Evolutionary conservation across 2,329 filamentous ascomycete genomes (phyloP).

Genomic region (Fusarium bulbicola): DNA sequence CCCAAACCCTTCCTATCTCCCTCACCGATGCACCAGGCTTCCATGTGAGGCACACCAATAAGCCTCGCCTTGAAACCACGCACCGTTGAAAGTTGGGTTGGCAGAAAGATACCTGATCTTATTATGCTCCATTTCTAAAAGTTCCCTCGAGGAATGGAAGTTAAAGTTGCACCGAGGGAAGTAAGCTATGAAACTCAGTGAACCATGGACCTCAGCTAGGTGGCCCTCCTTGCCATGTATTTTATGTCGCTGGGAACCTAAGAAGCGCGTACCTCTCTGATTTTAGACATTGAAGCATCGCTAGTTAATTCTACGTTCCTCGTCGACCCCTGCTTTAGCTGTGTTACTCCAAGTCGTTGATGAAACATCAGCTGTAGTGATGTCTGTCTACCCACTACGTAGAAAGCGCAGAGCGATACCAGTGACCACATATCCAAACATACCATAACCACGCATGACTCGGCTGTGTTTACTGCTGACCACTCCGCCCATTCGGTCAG

Average conservation of each 20-base stretch:
- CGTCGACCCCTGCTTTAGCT: background rate
- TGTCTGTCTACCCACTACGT: background rate
- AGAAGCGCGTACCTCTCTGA: background rate
- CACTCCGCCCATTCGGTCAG: background rate
- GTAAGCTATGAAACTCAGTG: background rate
- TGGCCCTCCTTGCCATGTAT: background rate
- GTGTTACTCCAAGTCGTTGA: background rate
- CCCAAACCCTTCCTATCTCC: constrained; percentile 17
- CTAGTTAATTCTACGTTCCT: background rate
- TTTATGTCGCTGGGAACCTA: background rate
- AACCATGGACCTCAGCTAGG: background rate
- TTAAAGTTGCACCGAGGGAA: background rate
- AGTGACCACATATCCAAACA: no score
- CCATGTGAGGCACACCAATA: constrained; percentile 7
- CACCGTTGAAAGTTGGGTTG: constrained; percentile 2
- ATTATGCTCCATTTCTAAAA: background rate
- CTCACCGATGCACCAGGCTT: constrained; percentile 25
- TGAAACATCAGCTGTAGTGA: background rate
- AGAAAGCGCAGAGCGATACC: background rate
- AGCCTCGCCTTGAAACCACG: background rate
- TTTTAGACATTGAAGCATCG: background rate
- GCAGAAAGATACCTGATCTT: background rate
- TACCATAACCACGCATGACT: background rate
- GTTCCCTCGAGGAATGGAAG: background rate
- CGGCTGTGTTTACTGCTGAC: background rate